Base-by-base conservation (phyloP, 2,329 filamentous ascomycete species). In the Fusarium sp. region DNA sequence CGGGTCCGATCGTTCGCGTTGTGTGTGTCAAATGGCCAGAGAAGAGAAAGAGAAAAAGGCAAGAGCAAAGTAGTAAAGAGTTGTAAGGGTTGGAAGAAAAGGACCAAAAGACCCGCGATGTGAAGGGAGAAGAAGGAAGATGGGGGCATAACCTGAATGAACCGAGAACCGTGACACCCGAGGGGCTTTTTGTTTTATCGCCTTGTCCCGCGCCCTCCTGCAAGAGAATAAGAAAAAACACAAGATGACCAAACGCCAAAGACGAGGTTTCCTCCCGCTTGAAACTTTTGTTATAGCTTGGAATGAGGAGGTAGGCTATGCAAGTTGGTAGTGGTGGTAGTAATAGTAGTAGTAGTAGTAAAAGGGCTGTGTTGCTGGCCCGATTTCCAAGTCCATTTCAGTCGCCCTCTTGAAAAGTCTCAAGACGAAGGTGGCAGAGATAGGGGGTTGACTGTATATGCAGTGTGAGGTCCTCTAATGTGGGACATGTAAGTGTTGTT, bases 231-330 rank as follows among this genome's bases (percentile, higher is more conserved):
- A 52, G 24, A 52, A 52, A 52, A 76, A 65, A 52, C 24, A 64
- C 64, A 62, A n/a, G 24, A 65, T 35, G 50, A 58, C 62, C 35
- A 38, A 74, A 74, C 72, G 63, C 72, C 72, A 54, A 40, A 68
- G 73, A 58, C 62, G 11, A 68, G 38, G 38, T n/a, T 45, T 64
- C 72, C 68, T 70, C 71, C 72, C 69, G 67, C 59, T 72, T 29
- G 27, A 67, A 47, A 74, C 72, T 74, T 74, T 73, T 74, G 56
- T 73, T 74, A 50, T 60, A 54, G 40, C 56, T 57, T 56, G 34
- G 61, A 62, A 67, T 57, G 62, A 63, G 67, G 59, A 45, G 38
- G 54, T 61, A 62, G 66, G 29, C 29, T 64, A 57, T 63, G 47
- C 62, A 34, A 34, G 34, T 69, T 50, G 45, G 45, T 29, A 27